Conservation (phyloP, 805 yeast species). For the Metschnikowia shivogae region DNA sequence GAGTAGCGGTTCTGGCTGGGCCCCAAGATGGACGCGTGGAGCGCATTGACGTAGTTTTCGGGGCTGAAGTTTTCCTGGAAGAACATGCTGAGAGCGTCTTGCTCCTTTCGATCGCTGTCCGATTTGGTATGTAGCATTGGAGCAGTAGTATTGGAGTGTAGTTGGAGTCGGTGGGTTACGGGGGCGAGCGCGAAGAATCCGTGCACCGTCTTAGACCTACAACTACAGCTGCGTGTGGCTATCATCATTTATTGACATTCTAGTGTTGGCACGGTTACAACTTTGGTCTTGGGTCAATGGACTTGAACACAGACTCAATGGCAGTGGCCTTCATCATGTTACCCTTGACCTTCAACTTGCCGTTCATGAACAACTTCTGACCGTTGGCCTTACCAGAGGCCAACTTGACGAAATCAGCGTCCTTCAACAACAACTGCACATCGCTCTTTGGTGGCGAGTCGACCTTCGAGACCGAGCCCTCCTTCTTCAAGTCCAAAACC, state of each 20-base stretch:
- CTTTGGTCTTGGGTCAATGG: constrained; percentile 42
- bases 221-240: no score
- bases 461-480: constrained; percentile 13
- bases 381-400: constrained; percentile 79
- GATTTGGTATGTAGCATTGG: background rate
- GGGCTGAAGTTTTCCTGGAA: constrained; percentile 65
- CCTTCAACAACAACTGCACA: constrained; percentile 60
- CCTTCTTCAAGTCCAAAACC: constrained; percentile 22
- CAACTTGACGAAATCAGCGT: constrained; percentile 65
- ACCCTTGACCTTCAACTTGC: constrained; percentile 83
- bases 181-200: no score
- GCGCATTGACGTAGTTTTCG: constrained; percentile 59
- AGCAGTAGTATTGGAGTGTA: background rate
- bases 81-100: constrained; percentile 58
- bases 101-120: background rate
- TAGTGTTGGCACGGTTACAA: constrained; percentile 19
- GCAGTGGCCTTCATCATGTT: constrained; percentile 87
- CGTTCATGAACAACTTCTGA: constrained; percentile 78
- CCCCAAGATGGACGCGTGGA: constrained; percentile 42
- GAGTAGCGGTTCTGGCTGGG: constrained; percentile 23
- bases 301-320: constrained; percentile 63
- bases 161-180: background rate
- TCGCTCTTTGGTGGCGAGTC: constrained; percentile 43
- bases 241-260: no score
- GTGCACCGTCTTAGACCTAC: no score